Percentiles rank a stretch among this genome's conserved stretches.
Conservation (phyloP, 2,329 filamentous ascomycete genomes). For the Calonectria ilicicola region DNA sequence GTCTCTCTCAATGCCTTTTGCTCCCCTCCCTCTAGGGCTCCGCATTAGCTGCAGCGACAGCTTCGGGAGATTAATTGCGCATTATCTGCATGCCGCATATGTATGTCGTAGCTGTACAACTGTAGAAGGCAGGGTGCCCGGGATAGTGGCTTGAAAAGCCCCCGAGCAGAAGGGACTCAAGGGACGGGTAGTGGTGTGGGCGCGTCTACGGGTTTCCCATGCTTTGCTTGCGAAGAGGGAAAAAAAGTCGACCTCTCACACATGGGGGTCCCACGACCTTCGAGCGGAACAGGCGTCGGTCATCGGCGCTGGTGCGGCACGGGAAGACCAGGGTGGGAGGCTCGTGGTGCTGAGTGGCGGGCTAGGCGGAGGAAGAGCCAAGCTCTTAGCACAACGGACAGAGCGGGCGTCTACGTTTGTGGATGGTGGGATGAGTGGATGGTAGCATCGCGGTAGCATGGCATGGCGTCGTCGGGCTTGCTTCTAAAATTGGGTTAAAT, state of each 20-base stretch:
- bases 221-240: background rate
- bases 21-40: background rate
- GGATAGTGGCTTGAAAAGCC: background rate
- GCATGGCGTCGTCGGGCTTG: background rate
- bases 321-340: slow-evolving; percentile 14
- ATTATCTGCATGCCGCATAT: slow-evolving; percentile 5
- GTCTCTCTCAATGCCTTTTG: background rate
- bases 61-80: slow-evolving; percentile 17
- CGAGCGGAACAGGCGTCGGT: background rate
- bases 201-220: slow-evolving; percentile 2
- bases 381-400: background rate
- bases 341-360: slow-evolving; percentile 19
- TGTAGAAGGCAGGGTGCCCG: background rate
- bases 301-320: slow-evolving; percentile 3
- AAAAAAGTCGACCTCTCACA: background rate
- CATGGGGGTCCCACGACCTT: background rate
- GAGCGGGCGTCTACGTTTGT: background rate
- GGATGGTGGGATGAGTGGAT: background rate
- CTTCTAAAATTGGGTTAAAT: slow-evolving; percentile 21
- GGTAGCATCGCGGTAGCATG: background rate
- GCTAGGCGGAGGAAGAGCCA: slow-evolving; percentile 16
- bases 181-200: background rate
- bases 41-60: background rate
- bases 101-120: background rate
- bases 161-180: background rate